phyloP scores from a whole-genome alignment of 495 filamentous ascomycete genomes.

The Penicillium robsamsonii region DNA sequence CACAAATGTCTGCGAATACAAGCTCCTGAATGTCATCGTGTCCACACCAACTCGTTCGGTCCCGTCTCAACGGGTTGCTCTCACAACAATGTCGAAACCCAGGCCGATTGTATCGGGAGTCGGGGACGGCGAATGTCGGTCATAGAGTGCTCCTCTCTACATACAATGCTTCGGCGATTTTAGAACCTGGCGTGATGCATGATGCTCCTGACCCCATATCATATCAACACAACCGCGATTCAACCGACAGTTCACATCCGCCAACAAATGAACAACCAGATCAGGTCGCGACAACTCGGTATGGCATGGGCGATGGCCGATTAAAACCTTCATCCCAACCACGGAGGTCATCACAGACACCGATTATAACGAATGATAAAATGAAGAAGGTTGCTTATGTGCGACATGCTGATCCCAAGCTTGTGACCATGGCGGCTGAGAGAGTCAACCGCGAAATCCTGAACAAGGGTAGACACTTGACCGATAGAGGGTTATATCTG shows the following conservation, averaged over 20 bases:
- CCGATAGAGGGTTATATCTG: constrained; percentile 14
- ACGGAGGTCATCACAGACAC: not conserved
- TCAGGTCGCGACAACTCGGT: not conserved
- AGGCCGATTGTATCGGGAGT: constrained; percentile 26
- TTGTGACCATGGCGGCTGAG: constrained; percentile 13
- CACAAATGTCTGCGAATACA: constrained; percentile 25
- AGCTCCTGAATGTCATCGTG: constrained; percentile 44
- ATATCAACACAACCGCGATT: not conserved
- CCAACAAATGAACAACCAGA: constrained; percentile 1
- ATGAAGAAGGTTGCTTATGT: constrained; percentile 9
- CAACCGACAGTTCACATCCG: not conserved
- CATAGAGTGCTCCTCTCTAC: constrained; percentile 17
- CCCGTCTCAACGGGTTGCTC: constrained; percentile 34
- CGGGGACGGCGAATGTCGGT: constrained; percentile 14
- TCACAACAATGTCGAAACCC: constrained; percentile 25
- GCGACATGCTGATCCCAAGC: constrained; percentile 10
- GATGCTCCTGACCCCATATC: not conserved
- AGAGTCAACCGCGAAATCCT: constrained; percentile 22
- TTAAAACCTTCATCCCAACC: not conserved
- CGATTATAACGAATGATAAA: constrained; percentile 8
- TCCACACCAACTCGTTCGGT: constrained; percentile 30
- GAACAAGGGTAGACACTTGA: constrained; percentile 21
- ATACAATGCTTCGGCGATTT: constrained; percentile 3
- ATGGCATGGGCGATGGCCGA: not conserved
- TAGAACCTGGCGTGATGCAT: not conserved